Evolutionary conservation across 1,284 basidiomycete species (phyloP).

Genomic region (Rhodotorula sp.): DNA sequence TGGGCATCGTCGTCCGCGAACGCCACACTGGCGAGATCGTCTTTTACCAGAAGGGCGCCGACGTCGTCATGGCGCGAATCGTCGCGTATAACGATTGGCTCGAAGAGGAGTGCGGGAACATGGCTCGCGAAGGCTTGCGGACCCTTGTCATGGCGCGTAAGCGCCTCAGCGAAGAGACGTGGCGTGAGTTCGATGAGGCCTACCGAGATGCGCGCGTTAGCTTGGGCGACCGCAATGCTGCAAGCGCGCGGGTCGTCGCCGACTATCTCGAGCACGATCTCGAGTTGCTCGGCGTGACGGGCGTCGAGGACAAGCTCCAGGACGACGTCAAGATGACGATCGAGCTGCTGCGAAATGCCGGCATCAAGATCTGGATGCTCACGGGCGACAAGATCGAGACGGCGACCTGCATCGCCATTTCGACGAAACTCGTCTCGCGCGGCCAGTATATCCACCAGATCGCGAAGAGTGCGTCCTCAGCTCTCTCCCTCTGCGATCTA

Average conservation of each 20-base stretch:
- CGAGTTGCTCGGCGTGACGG: constrained; percentile 89
- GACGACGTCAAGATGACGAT: constrained; percentile 93
- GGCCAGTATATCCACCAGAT: constrained; percentile 98
- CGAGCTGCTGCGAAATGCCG: constrained; percentile 90
- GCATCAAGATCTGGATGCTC: constrained; percentile 99
- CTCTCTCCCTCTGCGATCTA: constrained; percentile 5
- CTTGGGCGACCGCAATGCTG: constrained; percentile 76
- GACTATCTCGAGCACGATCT: constrained; percentile 82
- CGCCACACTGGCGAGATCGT: constrained; percentile 69
- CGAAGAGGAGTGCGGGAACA: constrained; percentile 97
- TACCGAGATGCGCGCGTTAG: constrained; percentile 75
- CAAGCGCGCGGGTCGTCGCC: constrained; percentile 69
- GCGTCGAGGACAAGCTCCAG: constrained; percentile 97
- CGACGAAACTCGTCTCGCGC: constrained; percentile 89
- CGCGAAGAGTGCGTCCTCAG: constrained; percentile 70
- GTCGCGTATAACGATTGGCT: constrained; percentile 98
- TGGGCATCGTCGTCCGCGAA: constrained; percentile 95
- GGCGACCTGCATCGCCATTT: constrained; percentile 96
- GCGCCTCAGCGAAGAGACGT: constrained; percentile 67
- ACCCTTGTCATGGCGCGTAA: constrained; percentile 91
- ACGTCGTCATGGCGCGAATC: constrained; percentile 92
- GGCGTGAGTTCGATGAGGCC: constrained; percentile 69
- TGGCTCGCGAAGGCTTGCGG: constrained; percentile 93
- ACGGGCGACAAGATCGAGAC: constrained; percentile 99
- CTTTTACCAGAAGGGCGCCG: constrained; percentile 96